phyloP scores from a whole-genome alignment of 306 rosid species.

The Acacia crassicarpa region DNA sequence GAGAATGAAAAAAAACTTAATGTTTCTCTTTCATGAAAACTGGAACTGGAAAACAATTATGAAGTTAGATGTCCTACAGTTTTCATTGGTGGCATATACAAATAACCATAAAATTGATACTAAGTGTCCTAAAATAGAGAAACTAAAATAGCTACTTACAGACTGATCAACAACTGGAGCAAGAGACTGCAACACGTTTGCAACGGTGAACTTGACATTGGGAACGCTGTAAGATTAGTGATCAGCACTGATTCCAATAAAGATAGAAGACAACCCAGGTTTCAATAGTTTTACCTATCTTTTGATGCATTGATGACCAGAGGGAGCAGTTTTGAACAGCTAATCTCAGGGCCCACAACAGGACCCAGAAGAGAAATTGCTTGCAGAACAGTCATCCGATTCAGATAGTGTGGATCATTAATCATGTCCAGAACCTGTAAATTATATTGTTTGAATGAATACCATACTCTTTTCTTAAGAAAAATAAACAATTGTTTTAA shows the following conservation, averaged over 20 bases:
- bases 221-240: conserved; percentile 69
- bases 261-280: conserved; percentile 20
- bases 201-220: conserved; percentile 95
- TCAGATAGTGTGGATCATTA: conserved; percentile 86
- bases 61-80: background rate
- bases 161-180: conserved; percentile 86
- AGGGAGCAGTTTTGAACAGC: conserved; percentile 80
- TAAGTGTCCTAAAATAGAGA: conserved; percentile 8
- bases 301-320: conserved; percentile 77
- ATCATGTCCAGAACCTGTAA: conserved; percentile 86
- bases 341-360: conserved; percentile 88
- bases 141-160: conserved; percentile 55
- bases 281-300: conserved; percentile 66
- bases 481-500: background rate
- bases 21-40: background rate
- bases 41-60: background rate
- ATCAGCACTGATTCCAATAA: conserved; percentile 34
- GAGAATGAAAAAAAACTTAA: conserved; percentile 6
- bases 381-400: conserved; percentile 88
- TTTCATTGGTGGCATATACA: background rate
- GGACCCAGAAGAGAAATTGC: conserved; percentile 92
- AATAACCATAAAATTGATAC: conserved; percentile 3
- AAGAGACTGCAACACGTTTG: conserved; percentile 93
- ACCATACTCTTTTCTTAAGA: background rate
- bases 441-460: conserved; percentile 12